A percentile compares a stretch with the other conserved stretches of the same genome.
Evolutionary conservation across 2,329 filamentous ascomycete genomes (phyloP).

Genomic region (Fusarium luffae): DNA sequence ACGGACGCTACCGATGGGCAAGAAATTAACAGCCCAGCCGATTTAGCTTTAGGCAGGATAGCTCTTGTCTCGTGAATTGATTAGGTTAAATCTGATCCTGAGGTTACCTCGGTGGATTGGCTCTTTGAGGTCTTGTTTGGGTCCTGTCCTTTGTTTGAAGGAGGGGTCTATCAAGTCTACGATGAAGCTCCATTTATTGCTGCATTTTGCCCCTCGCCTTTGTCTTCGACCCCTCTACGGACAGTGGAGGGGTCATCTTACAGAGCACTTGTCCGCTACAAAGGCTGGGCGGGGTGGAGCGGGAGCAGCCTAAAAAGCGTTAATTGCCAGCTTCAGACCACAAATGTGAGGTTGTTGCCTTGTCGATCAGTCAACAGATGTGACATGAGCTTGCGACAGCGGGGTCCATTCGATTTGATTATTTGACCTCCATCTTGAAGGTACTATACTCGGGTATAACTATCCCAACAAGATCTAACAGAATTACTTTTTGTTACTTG

Average conservation of each 20-base stretch:
- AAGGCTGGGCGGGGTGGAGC: conserved; percentile 33
- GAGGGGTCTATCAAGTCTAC: conserved; percentile 3
- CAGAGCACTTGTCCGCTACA: conserved; percentile 30
- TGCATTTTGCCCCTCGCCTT: conserved; percentile 24
- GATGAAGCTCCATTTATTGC: conserved; percentile 21
- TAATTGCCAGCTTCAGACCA: conserved; percentile 21
- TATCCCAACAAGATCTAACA: conserved; percentile 19
- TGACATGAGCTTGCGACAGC: conserved; percentile 4
- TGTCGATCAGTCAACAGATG: conserved; percentile 17
- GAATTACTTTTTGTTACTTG: background rate
- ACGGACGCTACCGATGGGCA: conserved; percentile 40
- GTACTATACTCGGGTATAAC: background rate
- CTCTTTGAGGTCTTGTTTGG: background rate
- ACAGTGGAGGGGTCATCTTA: conserved; percentile 31
- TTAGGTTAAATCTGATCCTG: background rate
- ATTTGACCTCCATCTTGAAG: background rate
- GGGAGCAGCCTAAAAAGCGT: conserved; percentile 19
- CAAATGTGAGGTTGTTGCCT: conserved; percentile 8
- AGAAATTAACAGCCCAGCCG: conserved; percentile 26
- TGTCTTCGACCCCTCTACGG: conserved; percentile 20
- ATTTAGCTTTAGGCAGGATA: background rate
- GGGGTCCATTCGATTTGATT: conserved; percentile 9
- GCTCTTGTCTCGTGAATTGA: conserved; percentile 1
- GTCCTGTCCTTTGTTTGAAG: conserved; percentile 5
- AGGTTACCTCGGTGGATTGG: background rate